These are phyloP conservation scores for Areca catechu DNA, from an alignment of 176 grass and related monocot species.

Conservation along the genomic window DNA sequence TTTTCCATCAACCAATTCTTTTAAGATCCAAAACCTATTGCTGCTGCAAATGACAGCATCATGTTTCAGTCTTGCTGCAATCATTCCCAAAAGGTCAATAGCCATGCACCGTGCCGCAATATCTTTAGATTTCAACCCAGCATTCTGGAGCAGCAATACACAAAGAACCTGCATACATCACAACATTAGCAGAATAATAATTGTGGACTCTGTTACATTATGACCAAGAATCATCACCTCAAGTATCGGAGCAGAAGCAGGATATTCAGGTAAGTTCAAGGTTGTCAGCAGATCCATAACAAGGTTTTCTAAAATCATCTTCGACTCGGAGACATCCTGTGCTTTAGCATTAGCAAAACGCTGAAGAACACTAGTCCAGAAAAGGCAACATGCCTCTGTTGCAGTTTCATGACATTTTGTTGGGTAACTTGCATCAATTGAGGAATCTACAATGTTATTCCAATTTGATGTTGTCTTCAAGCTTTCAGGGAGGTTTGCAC, in stretches of 20 bases:
- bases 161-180: slow-evolving; percentile 69
- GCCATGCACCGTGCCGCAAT: slow-evolving; percentile 86
- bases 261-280: slow-evolving; percentile 92
- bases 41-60: slow-evolving; percentile 59
- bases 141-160: slow-evolving; percentile 95
- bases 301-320: slow-evolving; percentile 89
- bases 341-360: slow-evolving; percentile 76
- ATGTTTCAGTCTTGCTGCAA: slow-evolving; percentile 89
- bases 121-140: slow-evolving; percentile 90
- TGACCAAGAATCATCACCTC: slow-evolving; percentile 53
- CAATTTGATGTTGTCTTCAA: slow-evolving; percentile 65
- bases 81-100: slow-evolving; percentile 89
- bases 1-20: slow-evolving; percentile 49
- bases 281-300: slow-evolving; percentile 79
- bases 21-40: slow-evolving; percentile 85
- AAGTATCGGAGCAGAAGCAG: slow-evolving; percentile 84
- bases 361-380: slow-evolving; percentile 90
- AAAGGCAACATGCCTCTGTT: slow-evolving; percentile 64
- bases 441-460: slow-evolving; percentile 66
- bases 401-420: slow-evolving; percentile 68
- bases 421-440: slow-evolving; percentile 61
- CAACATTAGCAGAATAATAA: slow-evolving; percentile 4
- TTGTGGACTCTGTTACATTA: slow-evolving; percentile 9
- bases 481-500: slow-evolving; percentile 72
- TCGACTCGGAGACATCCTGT: slow-evolving; percentile 78